These are phyloP conservation scores for Talaromyces atroroseus DNA, from an alignment of 2,329 filamentous ascomycete species.

Conservation along the genomic window DNA sequence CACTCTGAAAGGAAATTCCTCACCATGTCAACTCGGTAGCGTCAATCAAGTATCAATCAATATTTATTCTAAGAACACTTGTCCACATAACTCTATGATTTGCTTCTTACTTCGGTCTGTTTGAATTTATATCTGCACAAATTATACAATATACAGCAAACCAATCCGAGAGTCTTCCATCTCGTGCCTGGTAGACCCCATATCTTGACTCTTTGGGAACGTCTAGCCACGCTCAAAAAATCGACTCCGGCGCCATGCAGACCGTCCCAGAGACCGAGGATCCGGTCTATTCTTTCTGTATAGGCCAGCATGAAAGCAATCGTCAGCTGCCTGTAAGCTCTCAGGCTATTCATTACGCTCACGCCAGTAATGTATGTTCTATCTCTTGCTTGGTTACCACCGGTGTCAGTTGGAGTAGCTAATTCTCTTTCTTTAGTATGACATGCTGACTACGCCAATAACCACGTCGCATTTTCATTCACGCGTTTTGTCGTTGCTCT, in stretches of 20 bases:
- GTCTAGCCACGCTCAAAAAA: background rate
- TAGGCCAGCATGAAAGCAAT: constrained; percentile 58
- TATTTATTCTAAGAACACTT: background rate
- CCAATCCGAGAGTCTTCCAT: background rate
- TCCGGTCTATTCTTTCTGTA: constrained; percentile 47
- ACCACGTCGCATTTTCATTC: constrained; percentile 57
- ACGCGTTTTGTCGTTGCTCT: constrained; percentile 50
- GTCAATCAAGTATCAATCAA: background rate
- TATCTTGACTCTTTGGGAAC: background rate
- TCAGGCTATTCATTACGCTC: constrained; percentile 49
- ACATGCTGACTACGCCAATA: constrained; percentile 59
- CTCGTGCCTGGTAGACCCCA: background rate
- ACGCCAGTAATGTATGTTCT: constrained; percentile 49
- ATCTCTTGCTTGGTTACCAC: constrained; percentile 17
- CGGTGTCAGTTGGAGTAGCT: constrained; percentile 6
- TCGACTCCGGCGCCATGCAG: constrained; percentile 24
- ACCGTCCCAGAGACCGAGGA: constrained; percentile 29
- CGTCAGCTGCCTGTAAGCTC: constrained; percentile 45
- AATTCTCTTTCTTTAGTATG: constrained; percentile 48
- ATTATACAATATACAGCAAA: background rate
- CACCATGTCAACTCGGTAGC: constrained; percentile 5
- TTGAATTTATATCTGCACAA: background rate
- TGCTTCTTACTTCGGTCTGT: background rate
- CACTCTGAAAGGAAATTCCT: background rate
- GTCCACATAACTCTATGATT: background rate